Evolutionary conservation across 1,139 yeast genomes (phyloP), one percentile per base, ranked within the genome.

Genomic region (Suhomyces ambrosiae): DNA sequence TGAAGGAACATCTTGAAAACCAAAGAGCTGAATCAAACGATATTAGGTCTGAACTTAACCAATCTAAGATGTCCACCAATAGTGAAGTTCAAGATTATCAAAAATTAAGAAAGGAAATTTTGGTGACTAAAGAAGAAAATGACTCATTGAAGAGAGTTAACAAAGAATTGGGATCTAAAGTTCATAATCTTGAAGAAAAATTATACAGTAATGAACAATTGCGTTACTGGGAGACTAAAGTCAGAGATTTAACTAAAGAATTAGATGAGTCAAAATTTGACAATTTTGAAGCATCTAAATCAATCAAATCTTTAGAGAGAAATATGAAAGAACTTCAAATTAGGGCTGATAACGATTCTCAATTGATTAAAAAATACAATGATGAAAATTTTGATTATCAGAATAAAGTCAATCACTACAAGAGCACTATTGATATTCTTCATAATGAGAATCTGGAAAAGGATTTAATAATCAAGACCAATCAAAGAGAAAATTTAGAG

Each of bases 311-410:
- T 19, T 56, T 67, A 26, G 67, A 67, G 40, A 60, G 69, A 44
- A 56, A 58, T 16, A 50, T 66, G 17, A 61, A 65, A 28, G 67
- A 67, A 30, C 56, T 74, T 28, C 62, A 68, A 21, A 64, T 66
- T 14, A 58, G 68, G 25, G 56, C 58, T 15, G 67, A 60, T 11
- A 68, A 65, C 45, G 75, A 71, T 45, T 44, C 60, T 4, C 60
- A 54, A 35, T 60, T 69, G 32, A 57, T 68, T 32, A 71, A 71
- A 52, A 65, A 62, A 44, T 72, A 70, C 44, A 71, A 71, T 46
- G 75, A 71, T 49, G 77, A 71, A 46, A 72, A 71, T 50, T 72
- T 72, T 52, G 70, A 68, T 36, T 69, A 54, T 46, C 74, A 70
- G 38, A 71, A 73, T 40, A 66, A 74, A 43, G 57, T 65, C 32